phyloP scores from a whole-genome alignment of 805 yeast species.

The Suhomyces prunicola region DNA sequence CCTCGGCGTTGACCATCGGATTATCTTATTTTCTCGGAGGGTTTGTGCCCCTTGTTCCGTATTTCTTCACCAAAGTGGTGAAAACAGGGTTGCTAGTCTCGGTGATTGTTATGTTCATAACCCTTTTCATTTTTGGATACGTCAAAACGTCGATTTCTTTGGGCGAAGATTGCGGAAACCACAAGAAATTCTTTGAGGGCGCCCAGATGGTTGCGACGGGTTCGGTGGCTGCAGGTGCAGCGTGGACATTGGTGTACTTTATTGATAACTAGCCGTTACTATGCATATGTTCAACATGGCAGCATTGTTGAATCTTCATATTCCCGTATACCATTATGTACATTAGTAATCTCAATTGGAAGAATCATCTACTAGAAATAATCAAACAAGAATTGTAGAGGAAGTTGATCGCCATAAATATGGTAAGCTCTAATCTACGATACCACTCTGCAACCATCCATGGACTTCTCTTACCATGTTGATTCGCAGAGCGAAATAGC shows the following conservation, averaged over 20 bases:
- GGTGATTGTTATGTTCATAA: conserved; percentile 76
- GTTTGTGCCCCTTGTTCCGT: conserved; percentile 85
- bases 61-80: conserved; percentile 77
- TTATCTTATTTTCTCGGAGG: conserved; percentile 89
- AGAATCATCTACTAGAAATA: neutral
- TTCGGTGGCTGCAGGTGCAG: conserved; percentile 96
- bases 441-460: too few species aligned
- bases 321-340: too few species aligned
- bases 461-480: too few species aligned
- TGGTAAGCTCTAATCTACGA: too few species aligned
- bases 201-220: conserved; percentile 92
- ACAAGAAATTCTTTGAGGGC: conserved; percentile 71
- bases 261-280: conserved; percentile 43
- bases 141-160: conserved; percentile 80
- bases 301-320: neutral
- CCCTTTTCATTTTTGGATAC: conserved; percentile 84
- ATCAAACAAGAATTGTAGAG: too few species aligned
- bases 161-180: conserved; percentile 67
- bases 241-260: conserved; percentile 84
- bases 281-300: neutral
- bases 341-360: neutral
- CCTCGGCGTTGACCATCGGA: conserved; percentile 89
- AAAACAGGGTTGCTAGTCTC: conserved; percentile 73
- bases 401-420: too few species aligned
- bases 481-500: too few species aligned